Evolutionary conservation across 2,329 filamentous ascomycete species (phyloP), one percentile per base, ranked within the genome.

Genomic region (Arthrobotrys entomopaga): DNA sequence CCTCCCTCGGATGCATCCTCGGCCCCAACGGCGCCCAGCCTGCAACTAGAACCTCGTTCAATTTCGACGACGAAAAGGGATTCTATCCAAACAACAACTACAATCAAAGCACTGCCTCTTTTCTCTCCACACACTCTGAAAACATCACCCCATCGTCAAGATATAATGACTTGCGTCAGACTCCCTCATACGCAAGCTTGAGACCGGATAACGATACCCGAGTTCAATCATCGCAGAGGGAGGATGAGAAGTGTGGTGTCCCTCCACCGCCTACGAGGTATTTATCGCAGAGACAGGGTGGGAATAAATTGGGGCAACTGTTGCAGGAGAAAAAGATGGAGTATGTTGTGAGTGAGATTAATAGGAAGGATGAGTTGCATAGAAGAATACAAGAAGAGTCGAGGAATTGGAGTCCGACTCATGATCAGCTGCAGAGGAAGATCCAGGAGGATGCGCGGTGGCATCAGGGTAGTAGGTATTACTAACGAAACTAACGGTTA

Each of bases 301-400:
- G 13, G 2, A 65, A 65, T 15, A 72, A 73, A 22, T 24, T 73
- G 10, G 40, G 24, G 1, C 54, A 66, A 13, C 13, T 61, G 7
- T 26, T 65, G 49, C 69, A 73, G 20, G 69, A 73, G 5, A 65
- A 56, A 42, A 73, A 73, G 56, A 73, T 65, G 54, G 69, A 73
- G 0, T 65, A 56, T 52, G 61, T 73, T 5, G 61, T 73, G 11
- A 22, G 46, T 10, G 69, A 73, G 29, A 73, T 73, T 1, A 73
- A 65, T 13, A 60, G 69, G 61, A 73, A 66, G 10, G 61, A 73
- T 52, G 61, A 65, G 7, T 29, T 73, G 11, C 69, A 73, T 19
- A 52, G 56, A 11, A 56, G 24, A 13, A 66, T 73, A 24, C 69
- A 73, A 20, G 69, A 73, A 6, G 69, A 73, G 48, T 65, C 69